Evolutionary conservation across 768 basidiomycete genomes (phyloP), one percentile per base, ranked within the genome.

Genomic region (Phlebiopsis flavidoalba): DNA sequence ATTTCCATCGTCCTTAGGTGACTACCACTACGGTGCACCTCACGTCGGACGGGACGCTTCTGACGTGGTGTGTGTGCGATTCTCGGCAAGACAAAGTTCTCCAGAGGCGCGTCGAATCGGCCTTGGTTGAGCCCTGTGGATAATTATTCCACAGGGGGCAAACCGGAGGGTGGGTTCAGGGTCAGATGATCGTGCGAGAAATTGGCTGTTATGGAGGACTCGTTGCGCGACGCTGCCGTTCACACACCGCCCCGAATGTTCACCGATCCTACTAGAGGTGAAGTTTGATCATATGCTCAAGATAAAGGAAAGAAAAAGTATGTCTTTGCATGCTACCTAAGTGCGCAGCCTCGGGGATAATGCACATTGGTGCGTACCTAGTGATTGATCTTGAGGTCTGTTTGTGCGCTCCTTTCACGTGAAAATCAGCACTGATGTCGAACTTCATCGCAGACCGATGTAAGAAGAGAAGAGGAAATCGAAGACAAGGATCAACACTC

Each of bases 21-120:
- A 98, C 73, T 97, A 95, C 72, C 96, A 98, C 75, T 86, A 80
- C 69, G 91, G 85, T 37, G 95, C 96, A n/a, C 0, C 76, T 97
- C 66, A 95, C 93, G 2, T 78, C 82, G 43, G 72, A 78, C 22
- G 96, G 95, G 15, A 81, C 86, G 68, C 76, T 94, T 24, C 75
- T 88, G 19, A 91, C 94, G 11, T 95, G 91, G 93, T 93, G 93
- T 15, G 65, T 72, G 24, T n/a, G n/a, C n/a, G n/a, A n/a, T n/a
- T n/a, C n/a, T n/a, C n/a, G n/a, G n/a, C n/a, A n/a, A n/a, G n/a
- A n/a, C n/a, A n/a, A n/a, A n/a, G n/a, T 89, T 85, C 72, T 88
- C 88, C 21, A 71, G 75, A 33, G 95, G 95, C 11, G 94, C 94
- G n/a, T 1, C 77, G n/a, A n/a, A n/a, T 97, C 40, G 95, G 95